A percentile compares a stretch with the other conserved stretches of the same genome.
Evolutionary conservation across 768 basidiomycete species (phyloP).

Genomic region (Mycena galericulata): DNA sequence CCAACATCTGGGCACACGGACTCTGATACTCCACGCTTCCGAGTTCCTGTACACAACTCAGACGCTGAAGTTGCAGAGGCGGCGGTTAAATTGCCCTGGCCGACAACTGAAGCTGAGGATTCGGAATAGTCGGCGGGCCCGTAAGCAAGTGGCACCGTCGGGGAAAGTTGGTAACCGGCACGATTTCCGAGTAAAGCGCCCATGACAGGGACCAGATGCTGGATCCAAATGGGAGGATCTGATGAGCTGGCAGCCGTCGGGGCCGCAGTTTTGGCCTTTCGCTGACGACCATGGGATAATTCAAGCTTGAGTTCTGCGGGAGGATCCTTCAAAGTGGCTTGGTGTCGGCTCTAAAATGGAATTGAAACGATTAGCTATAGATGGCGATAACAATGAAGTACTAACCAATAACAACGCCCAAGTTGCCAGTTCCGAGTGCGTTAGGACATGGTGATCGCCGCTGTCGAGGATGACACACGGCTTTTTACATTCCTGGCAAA

Average conservation of each 20-base stretch:
- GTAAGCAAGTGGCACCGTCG: too few species aligned
- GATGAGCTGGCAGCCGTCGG: background rate
- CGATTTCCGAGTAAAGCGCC: background rate
- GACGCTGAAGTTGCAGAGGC: background rate
- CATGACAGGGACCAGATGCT: background rate
- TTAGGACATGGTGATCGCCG: slow-evolving; percentile 4
- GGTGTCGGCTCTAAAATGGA: background rate
- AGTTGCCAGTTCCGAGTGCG: background rate
- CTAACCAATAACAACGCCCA: slow-evolving; percentile 11
- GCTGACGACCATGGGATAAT: background rate
- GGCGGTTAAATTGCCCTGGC: too few species aligned
- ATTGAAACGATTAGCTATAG: background rate
- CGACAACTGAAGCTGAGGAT: too few species aligned
- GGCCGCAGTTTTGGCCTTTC: background rate
- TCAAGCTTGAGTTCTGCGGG: background rate
- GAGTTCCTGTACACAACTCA: background rate
- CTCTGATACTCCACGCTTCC: background rate
- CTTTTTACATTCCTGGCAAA: slow-evolving; percentile 1
- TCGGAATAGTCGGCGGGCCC: too few species aligned
- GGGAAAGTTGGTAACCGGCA: too few species aligned
- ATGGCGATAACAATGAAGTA: background rate
- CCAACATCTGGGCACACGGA: background rate
- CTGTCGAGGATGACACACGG: background rate
- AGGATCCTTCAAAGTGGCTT: background rate
- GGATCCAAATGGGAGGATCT: background rate